phyloP scores from a whole-genome alignment of 768 basidiomycete species.

The Tylopilus balloui region DNA sequence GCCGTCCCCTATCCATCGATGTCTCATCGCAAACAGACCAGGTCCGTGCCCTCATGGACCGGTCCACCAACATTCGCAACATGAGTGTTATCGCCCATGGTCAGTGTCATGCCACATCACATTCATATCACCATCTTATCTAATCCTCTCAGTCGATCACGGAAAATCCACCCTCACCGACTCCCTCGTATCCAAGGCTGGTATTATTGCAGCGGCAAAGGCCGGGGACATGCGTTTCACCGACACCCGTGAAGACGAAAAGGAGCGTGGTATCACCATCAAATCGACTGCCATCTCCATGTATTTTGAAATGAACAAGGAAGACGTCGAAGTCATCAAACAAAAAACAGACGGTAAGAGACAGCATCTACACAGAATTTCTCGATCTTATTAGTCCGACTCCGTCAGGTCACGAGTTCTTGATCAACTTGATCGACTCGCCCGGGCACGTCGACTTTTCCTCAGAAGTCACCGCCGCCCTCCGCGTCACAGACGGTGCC shows the following conservation, averaged over 20 bases:
- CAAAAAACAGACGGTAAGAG: constrained; percentile 87
- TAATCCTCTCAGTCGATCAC: constrained; percentile 76
- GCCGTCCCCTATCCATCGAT: neutral
- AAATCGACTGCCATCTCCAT: constrained; percentile 99
- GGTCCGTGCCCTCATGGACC: constrained; percentile 85
- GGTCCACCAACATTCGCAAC: constrained; percentile 88
- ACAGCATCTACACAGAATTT: constrained; percentile 4
- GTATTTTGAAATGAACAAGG: constrained; percentile 96
- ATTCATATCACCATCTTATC: constrained; percentile 19
- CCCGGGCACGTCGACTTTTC: constrained; percentile 99
- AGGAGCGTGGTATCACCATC: constrained; percentile 99
- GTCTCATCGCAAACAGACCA: constrained; percentile 51
- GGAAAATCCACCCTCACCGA: constrained; percentile 99
- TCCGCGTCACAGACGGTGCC: constrained; percentile 99
- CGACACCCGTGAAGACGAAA: constrained; percentile 96
- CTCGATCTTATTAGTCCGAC: constrained; percentile 1
- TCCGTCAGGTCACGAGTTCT: constrained; percentile 78
- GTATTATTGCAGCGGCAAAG: constrained; percentile 93
- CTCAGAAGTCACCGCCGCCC: constrained; percentile 98
- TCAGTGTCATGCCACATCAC: constrained; percentile 36
- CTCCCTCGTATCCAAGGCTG: constrained; percentile 97
- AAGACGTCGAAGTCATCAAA: constrained; percentile 77
- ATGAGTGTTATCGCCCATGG: constrained; percentile 94
- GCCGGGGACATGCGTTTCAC: constrained; percentile 97
- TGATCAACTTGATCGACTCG: constrained; percentile 99